Evolutionary conservation across 2,329 filamentous ascomycete species (phyloP), one percentile per base, ranked within the genome.

Genomic region (Scytalidium lignicola): DNA sequence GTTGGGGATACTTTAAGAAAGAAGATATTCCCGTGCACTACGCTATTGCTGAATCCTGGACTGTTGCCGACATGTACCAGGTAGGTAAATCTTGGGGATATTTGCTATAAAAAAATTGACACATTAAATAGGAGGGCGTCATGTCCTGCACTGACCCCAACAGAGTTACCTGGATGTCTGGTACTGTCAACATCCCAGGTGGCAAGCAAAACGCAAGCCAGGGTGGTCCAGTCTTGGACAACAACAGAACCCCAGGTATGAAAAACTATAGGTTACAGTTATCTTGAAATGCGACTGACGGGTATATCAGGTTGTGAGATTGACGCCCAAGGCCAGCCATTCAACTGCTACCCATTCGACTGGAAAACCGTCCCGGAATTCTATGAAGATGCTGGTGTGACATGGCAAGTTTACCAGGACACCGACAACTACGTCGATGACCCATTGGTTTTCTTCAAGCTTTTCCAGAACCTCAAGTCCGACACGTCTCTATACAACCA

Each of bases 21-120:
- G 55, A 67, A 3, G 76, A 79, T 45, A 63, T 79, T n/a, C 75
- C 75, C 0, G 68, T 75, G 18, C 76, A 79, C 18, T 79, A 74
- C 58, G 70, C 70, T 3, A 69, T 79, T 55, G 76, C 75, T 1
- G 76, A 79, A 48, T 72, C 67, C 6, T 79, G 71, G 70, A 74
- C 75, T 0, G 58, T 77, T 13, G 74, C 67, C 1, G 77, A 80
- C 56, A 79, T 79, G 75, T 79, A 79, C 52, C 74, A 72, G 55
- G 66, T 67, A 37, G 23, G 13, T 49, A 21, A 26, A 26, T 26
- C 10, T 5, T 5, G 23, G 10, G 23, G 23, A 6, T 5, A 26
- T 10, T 6, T 26, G 23, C 5, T 26, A 26, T 26, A 5, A 26
- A 26, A 26, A 26, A 6, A 43, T 17, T 43, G 15, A 37, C 15